Evolutionary conservation across 2,329 filamentous ascomycete species (phyloP).

Genomic region (Beauveria bassiana): DNA sequence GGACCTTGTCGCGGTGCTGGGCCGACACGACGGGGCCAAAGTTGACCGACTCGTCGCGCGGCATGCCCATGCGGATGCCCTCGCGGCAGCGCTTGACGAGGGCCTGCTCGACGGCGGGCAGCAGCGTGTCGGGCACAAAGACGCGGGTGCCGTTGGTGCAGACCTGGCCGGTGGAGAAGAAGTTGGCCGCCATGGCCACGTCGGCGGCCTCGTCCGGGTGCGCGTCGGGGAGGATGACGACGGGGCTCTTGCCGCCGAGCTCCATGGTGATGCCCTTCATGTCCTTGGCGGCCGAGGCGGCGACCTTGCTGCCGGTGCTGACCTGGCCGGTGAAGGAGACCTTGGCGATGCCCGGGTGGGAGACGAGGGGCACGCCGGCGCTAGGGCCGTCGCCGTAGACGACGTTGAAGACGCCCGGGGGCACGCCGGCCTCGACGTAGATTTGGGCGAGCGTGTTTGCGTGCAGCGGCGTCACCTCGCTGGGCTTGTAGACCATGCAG

Average conservation of each 20-base stretch:
- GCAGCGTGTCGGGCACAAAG: conserved; percentile 63
- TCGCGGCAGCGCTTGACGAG: conserved; percentile 46
- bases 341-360: conserved; percentile 68
- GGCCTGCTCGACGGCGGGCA: conserved; percentile 58
- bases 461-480: conserved; percentile 81
- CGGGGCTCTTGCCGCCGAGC: conserved; percentile 77
- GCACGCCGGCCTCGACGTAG: conserved; percentile 71
- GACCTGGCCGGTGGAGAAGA: conserved; percentile 84
- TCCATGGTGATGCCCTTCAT: conserved; percentile 95
- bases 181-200: conserved; percentile 89
- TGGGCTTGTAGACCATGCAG: conserved; percentile 87
- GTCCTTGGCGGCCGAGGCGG: conserved; percentile 61
- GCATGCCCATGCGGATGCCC: conserved; percentile 69
- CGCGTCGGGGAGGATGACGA: conserved; percentile 73
- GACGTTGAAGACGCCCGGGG: conserved; percentile 79
- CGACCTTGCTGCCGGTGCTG: conserved; percentile 74
- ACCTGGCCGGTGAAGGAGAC: conserved; percentile 89
- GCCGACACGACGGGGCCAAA: conserved; percentile 76
- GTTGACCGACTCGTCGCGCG: conserved; percentile 67
- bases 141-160: conserved; percentile 90
- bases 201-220: conserved; percentile 75
- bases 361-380: conserved; percentile 66
- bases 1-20: conserved; percentile 68
- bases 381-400: conserved; percentile 67
- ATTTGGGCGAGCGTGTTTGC: conserved; percentile 67